Base-by-base conservation (phyloP, 2,329 filamentous ascomycete genomes). In the Decorospora gaudefroyi region DNA sequence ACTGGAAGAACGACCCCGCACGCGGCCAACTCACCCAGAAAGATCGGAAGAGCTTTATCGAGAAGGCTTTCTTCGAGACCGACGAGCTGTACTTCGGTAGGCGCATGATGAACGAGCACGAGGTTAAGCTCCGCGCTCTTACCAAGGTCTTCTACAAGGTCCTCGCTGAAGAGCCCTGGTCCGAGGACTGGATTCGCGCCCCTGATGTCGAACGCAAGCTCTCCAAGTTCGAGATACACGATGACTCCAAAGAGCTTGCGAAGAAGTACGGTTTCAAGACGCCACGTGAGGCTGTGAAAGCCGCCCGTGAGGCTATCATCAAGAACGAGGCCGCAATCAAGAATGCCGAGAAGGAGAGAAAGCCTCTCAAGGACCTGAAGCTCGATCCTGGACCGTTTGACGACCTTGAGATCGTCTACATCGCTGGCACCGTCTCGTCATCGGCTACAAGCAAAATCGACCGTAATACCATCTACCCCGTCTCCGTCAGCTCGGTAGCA, bases 361-460 rank as follows among this genome's bases (percentile, higher is more conserved):
- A 61, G 16, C 29, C 47, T 2, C 39, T 50, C n/a, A 51, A 60
- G 22, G 54, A 61, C 10, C 45, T 55, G 13, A 59, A 53, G n/a
- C 49, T 57, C 13, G 50, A 53, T 9, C 60, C 61, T 28, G 66
- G 64, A 4, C 67, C 67, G 1, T 70, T 57, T 30, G 67, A 70
- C 30, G 65, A 69, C 11, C 69, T 70, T 16, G 67, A 70, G 39
- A 64, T 70, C 38, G 67, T 70, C 34, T 70, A 67, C 38, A 67
- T 70, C 27, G 61, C 67, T 4, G 67, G 67, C 15, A 70, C 67
- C 2, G 67, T 70, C 8, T 68, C 64, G 3, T 67, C 67, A 4
- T 64, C 62, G 7, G 66, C 67, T 10, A 70, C 67, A 0, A 67
- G 62, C 36, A 58, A 52, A 23, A 65, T 70, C 23, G 55, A 68